Base-by-base conservation (phyloP, 2,329 filamentous ascomycete genomes). In the Boeremia lycopersici region DNA sequence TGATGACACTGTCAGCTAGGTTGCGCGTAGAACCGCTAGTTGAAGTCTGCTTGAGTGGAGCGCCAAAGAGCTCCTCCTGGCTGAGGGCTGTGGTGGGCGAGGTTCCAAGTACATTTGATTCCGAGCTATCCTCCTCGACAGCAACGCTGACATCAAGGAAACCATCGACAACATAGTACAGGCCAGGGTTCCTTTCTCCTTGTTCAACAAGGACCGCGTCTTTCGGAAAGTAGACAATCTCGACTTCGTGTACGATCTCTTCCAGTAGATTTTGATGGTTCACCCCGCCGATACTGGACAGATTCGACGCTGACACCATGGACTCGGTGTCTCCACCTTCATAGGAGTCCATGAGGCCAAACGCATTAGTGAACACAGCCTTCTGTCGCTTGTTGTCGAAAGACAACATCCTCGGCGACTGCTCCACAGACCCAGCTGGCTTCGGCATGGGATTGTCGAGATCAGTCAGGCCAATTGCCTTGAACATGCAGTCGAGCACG, bases 81-180 rank as follows among this genome's bases (percentile, higher is more conserved):
- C 71, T 74, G 13, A 75, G 64, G 2, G 68, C 71, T 28, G 68
- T 65, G 19, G 59, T 62, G 6, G 73, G 76, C 25, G 73, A 64
- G 1, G 77, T 78, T 9, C 79, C 78, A 29, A 81, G 70, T 8
- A 80, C 69, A 54, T 81, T 78, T 1, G 66, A 63, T 17, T 76
- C 74, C 4, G 69, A 64, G n/a, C 75, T 78, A 40, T 84, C 81
- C n/a, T 89, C 86, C 35, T 88, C 85, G 0, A 85, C 79, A 1
- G 90, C 87, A n/a, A 96, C 88, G 57, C 91, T 92, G 38, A 98
- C 93, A 68, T 99, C 95, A 31, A 99, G 79, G 67, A 99, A 99
- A 0, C 95, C 95, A 72, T 99, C 95, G 44, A 99, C 89, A 3
- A 99, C 93, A 75, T 99, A 99, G 77, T 99, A 99, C 0, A 99